These are phyloP conservation scores for Cladochytrium tenue DNA, from an alignment of 371 early-diverging fungal genomes.

Conservation along the genomic window DNA sequence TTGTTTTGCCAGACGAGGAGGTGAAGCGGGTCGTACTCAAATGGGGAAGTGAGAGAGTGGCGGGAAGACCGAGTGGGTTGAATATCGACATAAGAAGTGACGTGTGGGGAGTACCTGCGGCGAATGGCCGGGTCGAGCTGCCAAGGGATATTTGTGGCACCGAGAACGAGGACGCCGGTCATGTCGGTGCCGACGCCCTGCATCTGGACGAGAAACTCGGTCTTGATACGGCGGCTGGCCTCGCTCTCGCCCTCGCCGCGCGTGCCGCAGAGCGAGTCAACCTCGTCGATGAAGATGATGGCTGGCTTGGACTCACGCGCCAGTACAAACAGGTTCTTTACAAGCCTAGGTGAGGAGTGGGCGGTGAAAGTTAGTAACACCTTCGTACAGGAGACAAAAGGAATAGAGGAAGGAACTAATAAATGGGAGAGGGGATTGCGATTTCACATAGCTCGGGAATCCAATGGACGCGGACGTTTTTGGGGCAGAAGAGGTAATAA, in stretches of 20 bases:
- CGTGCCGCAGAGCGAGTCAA: constrained; percentile 93
- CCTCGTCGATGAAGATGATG: constrained; percentile 97
- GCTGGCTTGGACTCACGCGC: constrained; percentile 91
- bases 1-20: no score
- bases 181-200: constrained; percentile 95
- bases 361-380: background rate
- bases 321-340: constrained; percentile 91
- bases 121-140: no score
- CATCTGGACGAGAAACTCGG: constrained; percentile 97
- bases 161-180: constrained; percentile 89
- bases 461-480: no score
- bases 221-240: constrained; percentile 91
- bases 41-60: no score
- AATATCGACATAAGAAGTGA: no score
- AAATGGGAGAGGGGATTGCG: no score
- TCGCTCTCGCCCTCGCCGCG: constrained; percentile 96
- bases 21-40: no score
- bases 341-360: constrained; percentile 62
- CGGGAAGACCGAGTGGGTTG: no score
- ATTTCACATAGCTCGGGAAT: no score
- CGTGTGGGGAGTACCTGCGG: no score
- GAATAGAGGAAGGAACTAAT: constrained; percentile 1
- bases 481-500: no score
- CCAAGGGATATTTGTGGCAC: constrained; percentile 98
- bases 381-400: background rate